Evolutionary conservation across 2,329 filamentous ascomycete genomes (phyloP).

Genomic region (Colletotrichum acutatum): DNA sequence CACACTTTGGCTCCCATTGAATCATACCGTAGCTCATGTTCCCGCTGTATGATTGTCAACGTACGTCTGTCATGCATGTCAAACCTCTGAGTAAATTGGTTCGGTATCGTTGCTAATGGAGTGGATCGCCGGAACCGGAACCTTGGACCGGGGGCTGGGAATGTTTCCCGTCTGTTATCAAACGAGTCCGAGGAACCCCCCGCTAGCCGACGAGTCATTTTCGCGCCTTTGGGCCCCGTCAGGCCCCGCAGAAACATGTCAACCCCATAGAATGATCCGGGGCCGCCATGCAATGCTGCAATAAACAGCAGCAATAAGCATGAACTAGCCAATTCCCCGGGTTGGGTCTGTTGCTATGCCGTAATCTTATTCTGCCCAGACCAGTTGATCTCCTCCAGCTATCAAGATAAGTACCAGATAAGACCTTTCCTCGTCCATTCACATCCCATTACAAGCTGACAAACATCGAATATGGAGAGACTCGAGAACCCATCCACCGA

Average conservation of each 20-base stretch:
- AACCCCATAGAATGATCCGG: constrained; percentile 17
- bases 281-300: constrained; percentile 5
- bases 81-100: constrained; percentile 1
- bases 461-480: not conserved
- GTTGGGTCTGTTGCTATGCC: not conserved
- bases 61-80: not conserved
- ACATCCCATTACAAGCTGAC: not conserved
- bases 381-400: not conserved
- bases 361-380: not conserved
- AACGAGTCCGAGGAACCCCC: constrained; percentile 7
- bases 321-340: constrained; percentile 11
- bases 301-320: constrained; percentile 2
- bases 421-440: not conserved
- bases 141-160: constrained; percentile 6
- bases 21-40: not conserved
- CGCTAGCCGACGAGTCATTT: constrained; percentile 8
- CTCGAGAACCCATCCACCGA: too few species aligned
- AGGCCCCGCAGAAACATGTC: constrained; percentile 18
- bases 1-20: too few species aligned
- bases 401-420: constrained; percentile 24
- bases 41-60: not conserved
- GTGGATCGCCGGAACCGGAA: constrained; percentile 33
- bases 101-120: not conserved
- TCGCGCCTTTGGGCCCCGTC: constrained; percentile 10
- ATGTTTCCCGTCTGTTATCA: constrained; percentile 30